Base-by-base conservation (phyloP, 139 green algal species). In the Chlorella sp. region DNA sequence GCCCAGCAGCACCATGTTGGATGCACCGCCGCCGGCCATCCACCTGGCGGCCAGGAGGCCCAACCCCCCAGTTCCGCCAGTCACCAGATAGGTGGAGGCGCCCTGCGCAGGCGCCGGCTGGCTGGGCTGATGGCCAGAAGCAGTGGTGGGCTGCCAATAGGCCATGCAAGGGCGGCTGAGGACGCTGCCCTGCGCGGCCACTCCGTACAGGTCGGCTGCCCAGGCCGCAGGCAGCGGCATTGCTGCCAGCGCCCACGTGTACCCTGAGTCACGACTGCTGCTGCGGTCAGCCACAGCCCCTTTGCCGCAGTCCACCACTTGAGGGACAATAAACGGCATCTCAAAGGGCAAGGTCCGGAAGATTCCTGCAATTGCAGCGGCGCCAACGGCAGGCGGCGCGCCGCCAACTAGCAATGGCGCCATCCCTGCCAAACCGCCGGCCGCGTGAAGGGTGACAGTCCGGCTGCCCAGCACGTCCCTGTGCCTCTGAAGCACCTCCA, bases 51-150 rank as follows among this genome's bases (percentile, higher is more conserved):
- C 67, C 35, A 94, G 71, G 0, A 74, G 8, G 38, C 90, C 90
- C 8, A 96, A 77, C 0, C 83, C 82, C 33, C 91, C 91, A 1
- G 83, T 80, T 23, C 91, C 90, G 7, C 91, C 90, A 2, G 84
- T 90, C 40, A 94, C 82, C 8, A 84, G 38, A 68, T 33, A 51
- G 25, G 23, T 58, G 36, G 25, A 5, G 23, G n/a, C n/a, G n/a
- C n/a, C n/a, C n/a, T n/a, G n/a, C n/a, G n/a, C n/a, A n/a, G n/a
- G n/a, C n/a, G n/a, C n/a, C n/a, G n/a, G n/a, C n/a, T n/a, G n/a
- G n/a, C n/a, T n/a, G n/a, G n/a, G n/a, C n/a, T n/a, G n/a, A n/a
- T n/a, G n/a, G n/a, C n/a, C n/a, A n/a, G n/a, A n/a, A n/a, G n/a
- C n/a, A n/a, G n/a, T n/a, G n/a, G n/a, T n/a, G n/a, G n/a, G n/a